phyloP scores from a whole-genome alignment of 176 grass and related monocot species.

The Oryza rufipogon region DNA sequence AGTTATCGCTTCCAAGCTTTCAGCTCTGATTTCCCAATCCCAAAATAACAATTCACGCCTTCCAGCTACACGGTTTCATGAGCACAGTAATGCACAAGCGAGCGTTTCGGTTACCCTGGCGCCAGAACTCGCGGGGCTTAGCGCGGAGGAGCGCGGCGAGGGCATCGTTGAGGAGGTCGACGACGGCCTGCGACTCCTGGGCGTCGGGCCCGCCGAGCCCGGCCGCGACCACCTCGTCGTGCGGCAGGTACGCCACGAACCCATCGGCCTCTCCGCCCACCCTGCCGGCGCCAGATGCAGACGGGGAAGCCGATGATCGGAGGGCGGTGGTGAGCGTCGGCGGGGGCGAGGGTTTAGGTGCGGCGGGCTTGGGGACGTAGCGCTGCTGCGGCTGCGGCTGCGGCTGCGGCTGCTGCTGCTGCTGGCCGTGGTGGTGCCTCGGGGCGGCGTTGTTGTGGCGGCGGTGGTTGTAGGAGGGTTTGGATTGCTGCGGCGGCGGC shows the following conservation, averaged over 20 bases:
- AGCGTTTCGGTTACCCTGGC: conserved; percentile 56
- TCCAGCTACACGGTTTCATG: background rate
- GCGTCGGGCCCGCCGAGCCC: conserved; percentile 86
- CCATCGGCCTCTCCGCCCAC: conserved; percentile 27
- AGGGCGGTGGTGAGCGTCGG: conserved; percentile 65
- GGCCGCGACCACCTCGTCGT: conserved; percentile 88
- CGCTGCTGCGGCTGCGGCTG: conserved; percentile 39
- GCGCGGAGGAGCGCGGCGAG: conserved; percentile 65
- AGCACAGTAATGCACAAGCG: background rate
- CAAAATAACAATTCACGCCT: background rate
- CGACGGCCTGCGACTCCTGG: conserved; percentile 86
- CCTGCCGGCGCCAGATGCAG: conserved; percentile 38
- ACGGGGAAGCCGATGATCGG: conserved; percentile 55
- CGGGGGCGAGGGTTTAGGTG: conserved; percentile 46
- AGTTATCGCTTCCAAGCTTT: background rate
- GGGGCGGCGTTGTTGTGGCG: conserved; percentile 37
- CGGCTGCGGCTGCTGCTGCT: conserved; percentile 36
- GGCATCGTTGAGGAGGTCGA: conserved; percentile 82
- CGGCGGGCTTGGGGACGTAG: conserved; percentile 60
- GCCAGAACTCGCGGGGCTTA: conserved; percentile 82
- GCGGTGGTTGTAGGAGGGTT: conserved; percentile 45
- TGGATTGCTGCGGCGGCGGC: conserved; percentile 44
- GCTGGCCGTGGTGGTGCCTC: conserved; percentile 36
- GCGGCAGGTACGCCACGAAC: conserved; percentile 82
- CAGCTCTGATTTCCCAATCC: background rate